phyloP scores from a whole-genome alignment of 805 yeast species.

The Pichia paraexigua region DNA sequence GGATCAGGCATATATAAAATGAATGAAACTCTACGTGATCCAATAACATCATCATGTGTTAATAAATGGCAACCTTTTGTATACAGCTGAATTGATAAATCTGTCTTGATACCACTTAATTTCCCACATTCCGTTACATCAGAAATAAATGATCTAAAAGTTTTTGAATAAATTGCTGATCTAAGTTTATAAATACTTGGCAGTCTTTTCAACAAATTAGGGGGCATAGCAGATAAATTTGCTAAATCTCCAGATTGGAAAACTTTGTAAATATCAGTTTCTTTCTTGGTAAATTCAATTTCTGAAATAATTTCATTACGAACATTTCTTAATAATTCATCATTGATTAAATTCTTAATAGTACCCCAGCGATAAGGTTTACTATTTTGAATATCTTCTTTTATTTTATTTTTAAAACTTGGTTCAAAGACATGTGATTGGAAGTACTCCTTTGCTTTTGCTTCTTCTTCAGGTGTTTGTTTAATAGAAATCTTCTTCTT shows the following conservation, averaged over 20 bases:
- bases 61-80: conserved; percentile 88
- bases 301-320: conserved; percentile 76
- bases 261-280: conserved; percentile 94
- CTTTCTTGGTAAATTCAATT: conserved; percentile 88
- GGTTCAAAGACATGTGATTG: conserved; percentile 29
- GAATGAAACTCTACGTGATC: conserved; percentile 86
- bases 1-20: conserved; percentile 92
- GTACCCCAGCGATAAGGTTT: conserved; percentile 90
- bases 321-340: conserved; percentile 67
- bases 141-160: conserved; percentile 72
- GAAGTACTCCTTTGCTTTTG: conserved; percentile 24
- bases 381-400: conserved; percentile 41
- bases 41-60: conserved; percentile 97
- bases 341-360: conserved; percentile 64
- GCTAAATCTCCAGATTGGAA: conserved; percentile 88
- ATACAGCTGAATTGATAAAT: conserved; percentile 86
- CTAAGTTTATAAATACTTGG: conserved; percentile 73
- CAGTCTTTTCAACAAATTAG: conserved; percentile 63
- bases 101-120: conserved; percentile 83
- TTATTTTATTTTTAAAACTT: conserved; percentile 32
- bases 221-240: conserved; percentile 76
- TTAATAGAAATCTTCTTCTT: conserved; percentile 20
- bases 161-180: conserved; percentile 80
- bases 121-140: conserved; percentile 81
- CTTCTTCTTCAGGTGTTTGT: conserved; percentile 29